Evolutionary conservation across 441 rosid species (phyloP).

Genomic region (Euphorbia celastroides): DNA sequence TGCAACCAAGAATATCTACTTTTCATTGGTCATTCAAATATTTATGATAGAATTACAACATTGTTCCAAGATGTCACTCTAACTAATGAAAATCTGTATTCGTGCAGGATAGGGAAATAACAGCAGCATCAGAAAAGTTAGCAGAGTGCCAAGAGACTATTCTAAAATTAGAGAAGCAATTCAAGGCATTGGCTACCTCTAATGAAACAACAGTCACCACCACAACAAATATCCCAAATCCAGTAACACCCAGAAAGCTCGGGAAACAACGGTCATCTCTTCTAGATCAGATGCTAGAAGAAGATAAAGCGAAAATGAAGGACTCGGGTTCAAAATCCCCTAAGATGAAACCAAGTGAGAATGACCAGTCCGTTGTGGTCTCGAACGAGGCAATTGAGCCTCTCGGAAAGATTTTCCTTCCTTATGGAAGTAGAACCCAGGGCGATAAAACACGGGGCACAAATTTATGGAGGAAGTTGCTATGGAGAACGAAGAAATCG

Average conservation of each 20-base stretch:
- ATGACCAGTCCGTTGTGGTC: slow-evolving; percentile 19
- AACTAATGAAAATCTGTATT: not conserved
- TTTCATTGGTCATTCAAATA: not conserved
- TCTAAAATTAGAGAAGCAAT: slow-evolving; percentile 72
- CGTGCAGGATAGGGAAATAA: slow-evolving; percentile 70
- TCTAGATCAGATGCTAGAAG: slow-evolving; percentile 77
- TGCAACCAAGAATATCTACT: not conserved
- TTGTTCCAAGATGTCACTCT: not conserved
- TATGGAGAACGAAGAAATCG: slow-evolving; percentile 56
- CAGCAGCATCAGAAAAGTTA: slow-evolving; percentile 84
- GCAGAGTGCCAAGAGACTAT: slow-evolving; percentile 96
- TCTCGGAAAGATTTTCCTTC: slow-evolving; percentile 34
- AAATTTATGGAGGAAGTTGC: slow-evolving; percentile 58
- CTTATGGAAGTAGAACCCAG: slow-evolving; percentile 28
- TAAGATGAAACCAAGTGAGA: slow-evolving; percentile 18
- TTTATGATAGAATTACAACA: not conserved
- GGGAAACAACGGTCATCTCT: slow-evolving; percentile 58
- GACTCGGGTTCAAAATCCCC: slow-evolving; percentile 20
- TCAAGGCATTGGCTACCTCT: slow-evolving; percentile 67
- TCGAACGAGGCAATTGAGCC: slow-evolving; percentile 30
- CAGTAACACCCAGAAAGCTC: slow-evolving; percentile 29
- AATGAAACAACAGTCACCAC: slow-evolving; percentile 16
- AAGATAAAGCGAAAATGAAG: slow-evolving; percentile 37
- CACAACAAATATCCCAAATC: not conserved
- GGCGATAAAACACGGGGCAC: slow-evolving; percentile 43